phyloP scores from a whole-genome alignment of 768 basidiomycete species.

The Mycena galopus region DNA sequence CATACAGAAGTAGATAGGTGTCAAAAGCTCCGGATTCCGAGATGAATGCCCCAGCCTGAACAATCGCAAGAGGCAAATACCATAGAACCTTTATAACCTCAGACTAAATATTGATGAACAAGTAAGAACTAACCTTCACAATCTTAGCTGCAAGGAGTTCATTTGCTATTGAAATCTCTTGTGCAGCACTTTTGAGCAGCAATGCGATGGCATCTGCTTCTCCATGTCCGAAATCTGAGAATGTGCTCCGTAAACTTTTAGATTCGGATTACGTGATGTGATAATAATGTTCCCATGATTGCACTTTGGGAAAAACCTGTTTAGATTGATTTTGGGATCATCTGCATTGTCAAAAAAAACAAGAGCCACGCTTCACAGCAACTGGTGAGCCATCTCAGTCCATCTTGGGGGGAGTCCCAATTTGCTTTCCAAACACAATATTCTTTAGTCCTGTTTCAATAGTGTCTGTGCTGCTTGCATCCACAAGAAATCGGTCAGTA shows the following conservation, averaged over 20 bases:
- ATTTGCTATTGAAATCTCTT: background rate
- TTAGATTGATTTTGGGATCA: background rate
- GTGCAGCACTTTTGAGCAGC: too few species aligned
- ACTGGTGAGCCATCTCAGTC: too few species aligned
- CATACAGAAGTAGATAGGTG: too few species aligned
- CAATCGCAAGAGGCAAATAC: background rate
- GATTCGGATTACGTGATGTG: background rate
- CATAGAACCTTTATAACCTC: background rate
- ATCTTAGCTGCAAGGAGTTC: background rate
- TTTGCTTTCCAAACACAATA: background rate
- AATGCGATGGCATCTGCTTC: too few species aligned
- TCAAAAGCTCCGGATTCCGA: too few species aligned
- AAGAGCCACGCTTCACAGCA: too few species aligned
- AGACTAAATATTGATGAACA: background rate
- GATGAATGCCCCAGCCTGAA: background rate
- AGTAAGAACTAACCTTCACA: background rate
- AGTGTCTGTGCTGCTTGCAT: too few species aligned
- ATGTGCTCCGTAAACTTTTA: background rate
- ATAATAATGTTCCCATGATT: background rate
- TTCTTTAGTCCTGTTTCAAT: too few species aligned
- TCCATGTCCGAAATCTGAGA: background rate
- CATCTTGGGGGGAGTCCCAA: background rate
- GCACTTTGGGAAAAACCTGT: background rate
- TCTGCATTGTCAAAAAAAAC: slow-evolving; percentile 2
- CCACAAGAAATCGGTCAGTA: background rate